Base-by-base conservation (phyloP, 208 protist genomes). In the Leishmania tropica region DNA sequence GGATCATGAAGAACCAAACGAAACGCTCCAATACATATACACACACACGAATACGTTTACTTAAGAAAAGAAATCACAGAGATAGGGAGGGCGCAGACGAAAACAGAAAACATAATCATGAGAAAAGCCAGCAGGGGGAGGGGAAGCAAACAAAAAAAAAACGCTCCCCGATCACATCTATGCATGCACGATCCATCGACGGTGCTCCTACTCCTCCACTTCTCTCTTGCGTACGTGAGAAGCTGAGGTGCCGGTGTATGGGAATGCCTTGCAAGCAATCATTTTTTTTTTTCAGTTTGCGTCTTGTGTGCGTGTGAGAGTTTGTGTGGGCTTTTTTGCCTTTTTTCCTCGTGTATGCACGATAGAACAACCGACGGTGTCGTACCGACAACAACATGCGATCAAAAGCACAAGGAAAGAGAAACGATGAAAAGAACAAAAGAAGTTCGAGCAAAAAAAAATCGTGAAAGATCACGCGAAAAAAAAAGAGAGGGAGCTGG, bases 401-500 rank as follows among this genome's bases (percentile, higher is more conserved):
- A 15, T 54, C 19, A 67, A 45, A 72, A 75, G 51, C 62, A 79
- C 40, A n/a, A 65, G 35, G 15, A 75, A 11, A 84, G 13, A 74
- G 19, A 79, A 28, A 56, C 10, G 1, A 35, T 53, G 19, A 65
- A 60, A 58, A 71, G 19, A n/a, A 28, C 3, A 48, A 35, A 10
- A 24, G 8, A 53, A 53, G 53, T 35, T 51, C 10, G 53, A 42
- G 64, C 3, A 60, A 54, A 48, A 71, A 77, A 62, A 73, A 82
- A 74, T 47, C 11, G 28, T 47, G 0, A 53, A 74, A n/a, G 24
- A 35, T 15, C 10, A 17, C 6, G 5, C 7, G 28, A 1, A 51
- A 54, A 28, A 10, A 76, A 54, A 67, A 15, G 35, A 10, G n/a
- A 51, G 45, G 45, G 10, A 47, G 45, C 45, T 0, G 10, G 45